Evolutionary conservation across 2,329 filamentous ascomycete genomes (phyloP).

Genomic region (Alternaria sp.): DNA sequence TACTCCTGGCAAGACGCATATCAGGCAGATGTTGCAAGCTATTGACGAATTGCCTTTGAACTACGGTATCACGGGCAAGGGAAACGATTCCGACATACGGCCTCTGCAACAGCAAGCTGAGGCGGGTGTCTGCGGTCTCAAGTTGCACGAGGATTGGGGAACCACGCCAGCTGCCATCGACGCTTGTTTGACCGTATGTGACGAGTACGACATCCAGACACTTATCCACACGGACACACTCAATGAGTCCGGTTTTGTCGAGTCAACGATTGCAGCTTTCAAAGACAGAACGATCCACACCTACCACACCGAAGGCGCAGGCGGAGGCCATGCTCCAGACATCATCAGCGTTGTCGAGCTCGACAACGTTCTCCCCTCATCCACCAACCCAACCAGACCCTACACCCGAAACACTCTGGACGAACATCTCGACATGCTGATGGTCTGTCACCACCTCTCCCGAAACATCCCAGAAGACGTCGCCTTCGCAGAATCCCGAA

Average conservation of each 20-base stretch:
- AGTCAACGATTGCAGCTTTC: slow-evolving; percentile 87
- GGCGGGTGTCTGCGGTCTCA: slow-evolving; percentile 88
- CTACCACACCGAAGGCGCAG: slow-evolving; percentile 95
- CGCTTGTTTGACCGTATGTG: slow-evolving; percentile 79
- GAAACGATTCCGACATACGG: slow-evolving; percentile 78
- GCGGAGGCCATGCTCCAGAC: slow-evolving; percentile 93
- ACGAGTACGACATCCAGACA: slow-evolving; percentile 90
- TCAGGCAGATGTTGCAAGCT: slow-evolving; percentile 89
- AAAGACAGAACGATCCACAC: slow-evolving; percentile 91
- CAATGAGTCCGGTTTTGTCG: slow-evolving; percentile 97
- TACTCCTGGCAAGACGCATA: slow-evolving; percentile 84
- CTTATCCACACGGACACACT: slow-evolving; percentile 96
- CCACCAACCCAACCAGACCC: slow-evolving; percentile 90
- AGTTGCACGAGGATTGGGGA: slow-evolving; percentile 97
- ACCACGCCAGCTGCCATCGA: slow-evolving; percentile 91
- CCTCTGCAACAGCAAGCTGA: slow-evolving; percentile 81
- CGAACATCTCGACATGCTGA: slow-evolving; percentile 97
- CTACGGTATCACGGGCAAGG: slow-evolving; percentile 90
- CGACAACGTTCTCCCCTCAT: slow-evolving; percentile 85
- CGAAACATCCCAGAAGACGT: slow-evolving; percentile 96
- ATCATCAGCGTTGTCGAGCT: slow-evolving; percentile 95
- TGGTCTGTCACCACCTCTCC: slow-evolving; percentile 95
- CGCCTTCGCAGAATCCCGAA: slow-evolving; percentile 92
- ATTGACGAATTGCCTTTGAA: slow-evolving; percentile 85
- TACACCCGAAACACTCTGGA: slow-evolving; percentile 93